Evolutionary conservation across 139 green algal species (phyloP), one percentile per base, ranked within the genome.

Genomic region (Edaphochlamys debaryana): DNA sequence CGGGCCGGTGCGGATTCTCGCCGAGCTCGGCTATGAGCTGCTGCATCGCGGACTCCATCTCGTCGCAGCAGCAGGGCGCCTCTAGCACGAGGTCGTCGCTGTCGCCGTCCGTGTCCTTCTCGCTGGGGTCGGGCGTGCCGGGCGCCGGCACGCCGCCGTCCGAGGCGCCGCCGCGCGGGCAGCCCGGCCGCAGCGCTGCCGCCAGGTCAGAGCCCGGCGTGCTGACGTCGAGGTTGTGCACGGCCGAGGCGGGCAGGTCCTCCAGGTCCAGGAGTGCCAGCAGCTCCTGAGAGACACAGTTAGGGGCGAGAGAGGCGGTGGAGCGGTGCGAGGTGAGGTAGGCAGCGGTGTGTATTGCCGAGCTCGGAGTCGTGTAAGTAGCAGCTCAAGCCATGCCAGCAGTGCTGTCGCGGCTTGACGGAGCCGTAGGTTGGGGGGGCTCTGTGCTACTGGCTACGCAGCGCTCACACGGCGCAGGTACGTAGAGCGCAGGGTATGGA

Each of bases 211-310:
- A 23, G 56, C n/a, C 23, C 6, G 9, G 36, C 54, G 27, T n/a
- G 63, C 63, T 38, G 40, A 48, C 3, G 68, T 79, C 70, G 36
- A 82, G 63, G 45, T 67, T 54, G 60, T 25, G 17, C 9, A 82
- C 32, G 34, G 62, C 32, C 15, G 63, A 13, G 11, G 37, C 3
- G 0, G 80, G 69, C 13, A 86, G 77, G 23, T 87, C 88, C 50
- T 84, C 38, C 9, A 92, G 42, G 29, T 80, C 76, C 37, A 96
- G 85, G 63, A 96, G 75, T 17, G 85, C 68, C 48, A 94, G 45
- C 6, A 92, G 87, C 76, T 96, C 92, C 71, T 90, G 50, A 34
- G 42, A 9, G 58, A 8, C 17, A 3, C 3, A 4, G 67, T 23
- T 6, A n/a, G n/a, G n/a, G n/a, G 40, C 38, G 67, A 38, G 22